Percentiles rank a stretch among this genome's conserved stretches.
Evolutionary conservation across 176 grass and related monocot genomes (phyloP).

Genomic region (Canna indica): DNA sequence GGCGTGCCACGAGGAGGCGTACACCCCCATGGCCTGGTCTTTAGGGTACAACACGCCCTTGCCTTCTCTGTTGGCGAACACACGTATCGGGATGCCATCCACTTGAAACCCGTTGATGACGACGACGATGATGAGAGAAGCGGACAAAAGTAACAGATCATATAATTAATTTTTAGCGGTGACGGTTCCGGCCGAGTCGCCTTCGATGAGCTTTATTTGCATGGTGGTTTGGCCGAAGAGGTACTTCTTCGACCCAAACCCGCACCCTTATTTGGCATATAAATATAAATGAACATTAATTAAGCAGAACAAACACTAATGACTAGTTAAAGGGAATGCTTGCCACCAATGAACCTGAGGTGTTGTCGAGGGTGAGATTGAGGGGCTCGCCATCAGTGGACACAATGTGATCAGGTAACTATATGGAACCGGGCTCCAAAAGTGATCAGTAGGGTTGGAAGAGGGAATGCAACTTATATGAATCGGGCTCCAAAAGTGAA

Average conservation of each 20-base stretch:
- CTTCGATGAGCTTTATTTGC: conserved; percentile 40
- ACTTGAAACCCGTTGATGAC: conserved; percentile 40
- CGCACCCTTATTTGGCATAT: conserved; percentile 30
- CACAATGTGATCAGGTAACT: conserved; percentile 10
- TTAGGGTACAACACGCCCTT: conserved; percentile 24
- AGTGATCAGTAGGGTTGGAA: conserved; percentile 14
- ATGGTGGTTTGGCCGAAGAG: conserved; percentile 41
- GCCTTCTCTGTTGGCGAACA: conserved; percentile 25
- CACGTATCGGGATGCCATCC: conserved; percentile 25
- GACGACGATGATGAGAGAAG: background rate
- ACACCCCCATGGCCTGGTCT: conserved; percentile 24
- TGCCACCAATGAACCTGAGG: background rate
- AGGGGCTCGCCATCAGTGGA: background rate
- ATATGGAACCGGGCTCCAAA: too few species aligned
- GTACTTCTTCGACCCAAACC: conserved; percentile 38
- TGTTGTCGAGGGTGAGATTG: conserved; percentile 7
- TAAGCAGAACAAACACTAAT: background rate
- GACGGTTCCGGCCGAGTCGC: conserved; percentile 42
- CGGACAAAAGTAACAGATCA: background rate
- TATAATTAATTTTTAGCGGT: conserved; percentile 8
- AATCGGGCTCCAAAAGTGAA: too few species aligned
- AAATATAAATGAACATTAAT: background rate
- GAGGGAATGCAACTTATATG: too few species aligned
- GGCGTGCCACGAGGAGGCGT: conserved; percentile 36
- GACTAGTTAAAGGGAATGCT: background rate